Evolutionary conservation across 2,329 filamentous ascomycete species (phyloP).

Genomic region (Claviceps purpurea): DNA sequence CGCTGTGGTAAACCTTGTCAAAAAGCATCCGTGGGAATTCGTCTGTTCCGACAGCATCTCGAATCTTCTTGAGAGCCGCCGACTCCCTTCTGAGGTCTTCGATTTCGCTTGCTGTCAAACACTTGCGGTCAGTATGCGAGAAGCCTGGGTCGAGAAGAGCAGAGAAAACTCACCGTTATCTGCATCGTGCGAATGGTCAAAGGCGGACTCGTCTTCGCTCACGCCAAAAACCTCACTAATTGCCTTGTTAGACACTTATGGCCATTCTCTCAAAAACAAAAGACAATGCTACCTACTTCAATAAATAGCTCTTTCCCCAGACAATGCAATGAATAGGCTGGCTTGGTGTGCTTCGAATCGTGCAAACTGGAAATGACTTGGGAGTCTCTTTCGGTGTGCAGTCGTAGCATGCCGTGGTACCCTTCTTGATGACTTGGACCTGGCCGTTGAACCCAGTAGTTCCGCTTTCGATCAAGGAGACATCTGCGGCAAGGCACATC

Average conservation of each 20-base stretch:
- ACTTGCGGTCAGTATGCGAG: background rate
- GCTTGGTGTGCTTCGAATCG: conserved; percentile 88
- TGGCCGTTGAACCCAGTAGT: conserved; percentile 97
- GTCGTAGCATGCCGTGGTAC: conserved; percentile 88
- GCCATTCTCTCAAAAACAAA: background rate
- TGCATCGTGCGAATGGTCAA: conserved; percentile 67
- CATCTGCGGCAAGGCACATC: conserved; percentile 86
- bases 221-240: conserved; percentile 68
- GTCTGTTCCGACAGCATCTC: conserved; percentile 63
- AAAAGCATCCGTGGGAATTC: conserved; percentile 73
- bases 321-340: conserved; percentile 98
- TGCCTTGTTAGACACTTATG: background rate
- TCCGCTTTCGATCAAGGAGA: conserved; percentile 88
- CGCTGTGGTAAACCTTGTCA: conserved; percentile 80
- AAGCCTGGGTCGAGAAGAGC: background rate
- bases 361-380: conserved; percentile 91
- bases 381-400: conserved; percentile 81
- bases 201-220: conserved; percentile 71
- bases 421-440: conserved; percentile 91
- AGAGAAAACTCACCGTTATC: conserved; percentile 51
- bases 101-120: conserved; percentile 55
- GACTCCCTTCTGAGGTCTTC: conserved; percentile 76
- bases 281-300: conserved; percentile 42
- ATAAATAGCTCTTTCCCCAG: conserved; percentile 92
- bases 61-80: conserved; percentile 69